Conservation (phyloP, 441 rosid genomes). For the Erodium moschatum region DNA sequence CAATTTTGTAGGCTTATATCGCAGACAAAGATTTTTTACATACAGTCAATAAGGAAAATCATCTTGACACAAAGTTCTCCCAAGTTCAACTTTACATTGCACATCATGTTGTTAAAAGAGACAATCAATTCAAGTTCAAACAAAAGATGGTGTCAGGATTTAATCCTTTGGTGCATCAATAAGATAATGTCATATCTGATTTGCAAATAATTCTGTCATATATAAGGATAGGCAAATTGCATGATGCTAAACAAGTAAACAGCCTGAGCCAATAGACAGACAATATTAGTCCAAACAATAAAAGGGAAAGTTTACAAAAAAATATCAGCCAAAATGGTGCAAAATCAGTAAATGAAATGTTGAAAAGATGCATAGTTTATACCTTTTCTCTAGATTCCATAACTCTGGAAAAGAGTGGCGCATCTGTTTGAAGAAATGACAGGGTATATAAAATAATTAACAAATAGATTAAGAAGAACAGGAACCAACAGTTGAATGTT, state of each 20-base stretch:
- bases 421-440: constrained; percentile 38
- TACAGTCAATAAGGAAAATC: background rate
- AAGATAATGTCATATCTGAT: background rate
- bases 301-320: background rate
- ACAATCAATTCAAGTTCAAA: background rate
- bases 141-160: background rate
- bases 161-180: background rate
- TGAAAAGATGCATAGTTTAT: constrained; percentile 20
- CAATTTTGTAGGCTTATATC: background rate
- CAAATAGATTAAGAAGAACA: constrained; percentile 15
- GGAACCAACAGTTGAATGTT: constrained; percentile 16
- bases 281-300: background rate
- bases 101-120: background rate
- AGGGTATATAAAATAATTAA: constrained; percentile 16
- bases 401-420: constrained; percentile 78
- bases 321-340: background rate
- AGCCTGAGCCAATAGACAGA: background rate
- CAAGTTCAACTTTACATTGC: background rate
- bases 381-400: constrained; percentile 85
- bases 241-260: background rate
- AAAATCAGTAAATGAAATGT: background rate
- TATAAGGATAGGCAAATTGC: background rate
- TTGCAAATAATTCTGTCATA: background rate
- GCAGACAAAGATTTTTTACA: background rate
- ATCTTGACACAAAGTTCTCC: background rate